Conservation (phyloP, 495 filamentous ascomycete species). For the Trypethelium eluteriae region DNA sequence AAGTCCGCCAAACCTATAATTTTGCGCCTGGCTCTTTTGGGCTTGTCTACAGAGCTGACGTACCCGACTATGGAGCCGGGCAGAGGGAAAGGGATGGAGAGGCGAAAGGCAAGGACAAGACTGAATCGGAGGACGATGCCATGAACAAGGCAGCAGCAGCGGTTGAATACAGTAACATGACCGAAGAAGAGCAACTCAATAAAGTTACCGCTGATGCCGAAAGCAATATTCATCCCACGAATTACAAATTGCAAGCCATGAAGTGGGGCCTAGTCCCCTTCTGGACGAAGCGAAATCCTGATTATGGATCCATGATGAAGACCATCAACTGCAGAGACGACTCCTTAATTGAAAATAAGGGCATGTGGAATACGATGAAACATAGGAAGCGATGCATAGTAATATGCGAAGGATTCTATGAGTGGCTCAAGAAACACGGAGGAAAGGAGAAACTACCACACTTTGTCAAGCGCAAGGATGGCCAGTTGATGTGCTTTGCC, state of each 20-base stretch:
- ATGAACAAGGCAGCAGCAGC: neutral
- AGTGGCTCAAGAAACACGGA: constrained; percentile 81
- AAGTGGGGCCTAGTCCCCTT: constrained; percentile 88
- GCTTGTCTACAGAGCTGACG: constrained; percentile 75
- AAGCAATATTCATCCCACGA: constrained; percentile 29
- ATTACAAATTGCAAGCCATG: constrained; percentile 82
- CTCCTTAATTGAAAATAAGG: constrained; percentile 62
- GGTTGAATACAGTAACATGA: neutral
- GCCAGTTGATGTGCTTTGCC: constrained; percentile 77
- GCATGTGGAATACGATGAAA: constrained; percentile 92
- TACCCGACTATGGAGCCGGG: constrained; percentile 48
- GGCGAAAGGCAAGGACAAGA: constrained; percentile 18
- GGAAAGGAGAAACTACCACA: constrained; percentile 76
- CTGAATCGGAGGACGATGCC: constrained; percentile 22
- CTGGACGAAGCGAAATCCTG: constrained; percentile 77
- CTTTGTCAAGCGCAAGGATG: constrained; percentile 73
- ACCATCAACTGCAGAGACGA: constrained; percentile 96
- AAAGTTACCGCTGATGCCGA: constrained; percentile 6
- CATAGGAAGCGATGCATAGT: constrained; percentile 78
- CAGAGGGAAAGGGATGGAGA: constrained; percentile 20
- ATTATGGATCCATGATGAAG: constrained; percentile 67
- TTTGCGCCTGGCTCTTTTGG: constrained; percentile 85
- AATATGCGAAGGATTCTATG: constrained; percentile 85
- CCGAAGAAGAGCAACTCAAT: constrained; percentile 16
- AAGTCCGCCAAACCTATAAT: constrained; percentile 72